Evolutionary conservation across 1,139 yeast species (phyloP).

Genomic region (Scheffersomyces titani): DNA sequence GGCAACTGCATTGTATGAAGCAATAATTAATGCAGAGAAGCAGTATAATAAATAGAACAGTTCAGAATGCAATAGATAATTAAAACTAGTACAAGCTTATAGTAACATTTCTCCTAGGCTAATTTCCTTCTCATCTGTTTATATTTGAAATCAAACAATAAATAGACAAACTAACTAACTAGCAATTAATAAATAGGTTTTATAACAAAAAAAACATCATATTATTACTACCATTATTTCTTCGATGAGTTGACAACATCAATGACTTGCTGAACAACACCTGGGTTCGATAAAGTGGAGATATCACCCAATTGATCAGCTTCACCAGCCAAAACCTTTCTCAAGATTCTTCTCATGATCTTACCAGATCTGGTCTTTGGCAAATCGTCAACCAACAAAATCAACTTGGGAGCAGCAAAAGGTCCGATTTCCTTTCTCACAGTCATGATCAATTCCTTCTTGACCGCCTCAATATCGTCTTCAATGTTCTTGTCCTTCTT

Average conservation of each 20-base stretch:
- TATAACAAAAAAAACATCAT: background rate
- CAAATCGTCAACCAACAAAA: slow-evolving; percentile 70
- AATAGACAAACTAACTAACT: background rate
- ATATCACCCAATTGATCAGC: slow-evolving; percentile 78
- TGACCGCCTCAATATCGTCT: slow-evolving; percentile 54
- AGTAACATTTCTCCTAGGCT: background rate
- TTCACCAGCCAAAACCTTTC: slow-evolving; percentile 78
- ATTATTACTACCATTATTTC: slow-evolving; percentile 5
- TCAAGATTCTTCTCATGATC: slow-evolving; percentile 79
- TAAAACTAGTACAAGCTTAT: background rate
- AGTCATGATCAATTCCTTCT: slow-evolving; percentile 68
- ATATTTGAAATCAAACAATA: slow-evolving; percentile 1
- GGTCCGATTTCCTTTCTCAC: slow-evolving; percentile 84
- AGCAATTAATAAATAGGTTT: background rate
- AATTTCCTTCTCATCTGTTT: background rate
- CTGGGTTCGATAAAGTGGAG: slow-evolving; percentile 76
- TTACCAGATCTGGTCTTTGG: slow-evolving; percentile 86
- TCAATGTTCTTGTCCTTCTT: slow-evolving; percentile 42
- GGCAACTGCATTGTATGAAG: slow-evolving; percentile 54
- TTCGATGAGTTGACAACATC: slow-evolving; percentile 48
- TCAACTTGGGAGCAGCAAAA: slow-evolving; percentile 78
- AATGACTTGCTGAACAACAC: slow-evolving; percentile 65
- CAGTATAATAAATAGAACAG: background rate
- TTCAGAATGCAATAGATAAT: background rate
- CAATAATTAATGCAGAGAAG: slow-evolving; percentile 24